Conservation (phyloP, 345 rosid species). For the Sonneratia alba region DNA sequence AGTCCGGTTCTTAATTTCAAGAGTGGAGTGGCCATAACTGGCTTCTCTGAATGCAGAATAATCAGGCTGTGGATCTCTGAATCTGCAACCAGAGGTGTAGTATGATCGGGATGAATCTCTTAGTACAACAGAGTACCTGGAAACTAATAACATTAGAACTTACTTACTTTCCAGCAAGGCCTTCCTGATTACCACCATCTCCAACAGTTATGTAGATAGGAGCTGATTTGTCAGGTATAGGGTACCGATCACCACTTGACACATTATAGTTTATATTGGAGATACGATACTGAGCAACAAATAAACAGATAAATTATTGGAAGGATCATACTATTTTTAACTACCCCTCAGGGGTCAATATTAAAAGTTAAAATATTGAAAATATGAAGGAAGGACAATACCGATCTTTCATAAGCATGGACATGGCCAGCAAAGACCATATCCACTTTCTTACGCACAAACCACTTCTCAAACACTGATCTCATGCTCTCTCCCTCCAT, state of each 20-base stretch:
- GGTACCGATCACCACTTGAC: slow-evolving; percentile 54
- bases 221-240: slow-evolving; percentile 66
- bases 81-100: slow-evolving; percentile 28
- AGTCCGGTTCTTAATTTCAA: slow-evolving; percentile 77
- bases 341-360: not conserved
- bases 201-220: slow-evolving; percentile 88
- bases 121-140: not conserved
- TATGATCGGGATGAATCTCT: not conserved
- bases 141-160: not conserved
- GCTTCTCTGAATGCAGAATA: slow-evolving; percentile 96
- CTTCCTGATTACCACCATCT: slow-evolving; percentile 96
- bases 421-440: slow-evolving; percentile 90
- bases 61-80: slow-evolving; percentile 78
- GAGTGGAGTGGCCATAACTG: slow-evolving; percentile 81
- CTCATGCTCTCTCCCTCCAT: slow-evolving; percentile 97
- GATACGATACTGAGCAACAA: slow-evolving; percentile 51
- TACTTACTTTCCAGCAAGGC: slow-evolving; percentile 66
- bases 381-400: slow-evolving; percentile 19
- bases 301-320: not conserved
- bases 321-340: not conserved
- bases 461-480: slow-evolving; percentile 71
- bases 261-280: slow-evolving; percentile 70
- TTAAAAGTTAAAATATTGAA: not conserved
- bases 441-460: slow-evolving; percentile 59
- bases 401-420: slow-evolving; percentile 99